Conservation (phyloP, 106 monocot species). For the Apostasia shenzhenica region DNA sequence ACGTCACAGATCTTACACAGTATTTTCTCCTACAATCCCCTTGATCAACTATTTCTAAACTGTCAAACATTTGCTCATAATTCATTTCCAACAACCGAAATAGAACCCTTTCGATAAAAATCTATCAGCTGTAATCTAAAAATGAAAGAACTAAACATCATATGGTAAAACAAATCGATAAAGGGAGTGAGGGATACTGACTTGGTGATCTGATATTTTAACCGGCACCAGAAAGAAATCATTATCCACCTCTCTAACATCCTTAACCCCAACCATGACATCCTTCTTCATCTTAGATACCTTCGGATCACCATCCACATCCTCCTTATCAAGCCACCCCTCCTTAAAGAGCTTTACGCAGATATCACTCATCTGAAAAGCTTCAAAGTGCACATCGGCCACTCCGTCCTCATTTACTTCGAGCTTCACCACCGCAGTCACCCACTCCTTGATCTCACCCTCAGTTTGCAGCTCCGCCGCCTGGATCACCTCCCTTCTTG, state of each 20-base stretch:
- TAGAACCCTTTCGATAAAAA: too few relatives aligned
- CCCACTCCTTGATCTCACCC: conserved; percentile 81
- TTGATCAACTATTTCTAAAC: too few relatives aligned
- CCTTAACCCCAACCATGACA: conserved; percentile 79
- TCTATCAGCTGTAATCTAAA: too few relatives aligned
- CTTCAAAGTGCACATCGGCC: conserved; percentile 93
- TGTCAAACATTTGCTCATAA: too few relatives aligned
- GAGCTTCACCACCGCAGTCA: conserved; percentile 81
- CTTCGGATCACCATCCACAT: conserved; percentile 51
- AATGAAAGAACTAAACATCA: too few relatives aligned
- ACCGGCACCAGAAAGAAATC: conserved; percentile 95
- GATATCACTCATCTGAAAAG: conserved; percentile 95
- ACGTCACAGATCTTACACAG: too few relatives aligned
- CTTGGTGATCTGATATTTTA: conserved; percentile 87
- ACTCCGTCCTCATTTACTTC: conserved; percentile 78
- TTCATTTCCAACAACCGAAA: too few relatives aligned
- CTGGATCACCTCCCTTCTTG: conserved; percentile 70
- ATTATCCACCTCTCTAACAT: conserved; percentile 82
- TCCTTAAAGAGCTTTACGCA: conserved; percentile 86
- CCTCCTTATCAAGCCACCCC: conserved; percentile 58
- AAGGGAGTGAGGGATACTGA: neutral
- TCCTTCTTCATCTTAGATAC: conserved; percentile 86
- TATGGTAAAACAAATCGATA: neutral
- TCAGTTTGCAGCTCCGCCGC: conserved; percentile 76
- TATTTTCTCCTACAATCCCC: too few relatives aligned